phyloP scores from a whole-genome alignment of 345 rosid genomes.

The Lepidium sativum region DNA sequence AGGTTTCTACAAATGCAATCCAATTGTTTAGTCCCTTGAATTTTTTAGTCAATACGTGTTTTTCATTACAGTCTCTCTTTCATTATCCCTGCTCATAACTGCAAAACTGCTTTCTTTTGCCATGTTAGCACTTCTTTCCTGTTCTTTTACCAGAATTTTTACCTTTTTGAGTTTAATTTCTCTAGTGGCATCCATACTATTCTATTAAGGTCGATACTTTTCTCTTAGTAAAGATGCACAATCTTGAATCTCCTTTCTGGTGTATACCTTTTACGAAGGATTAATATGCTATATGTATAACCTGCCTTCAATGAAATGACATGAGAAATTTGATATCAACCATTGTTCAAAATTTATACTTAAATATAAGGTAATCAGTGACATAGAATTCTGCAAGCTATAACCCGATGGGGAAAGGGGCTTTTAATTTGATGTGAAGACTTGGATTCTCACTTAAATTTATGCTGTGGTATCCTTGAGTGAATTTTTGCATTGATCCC shows the following conservation, averaged over 20 bases:
- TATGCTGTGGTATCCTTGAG: background rate
- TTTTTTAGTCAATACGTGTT: background rate
- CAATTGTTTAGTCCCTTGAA: background rate
- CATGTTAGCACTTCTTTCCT: background rate
- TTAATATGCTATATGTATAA: background rate
- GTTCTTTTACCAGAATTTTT: background rate
- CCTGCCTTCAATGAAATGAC: background rate
- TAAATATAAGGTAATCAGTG: background rate
- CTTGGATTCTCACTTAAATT: background rate
- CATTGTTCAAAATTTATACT: background rate
- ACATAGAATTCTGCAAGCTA: background rate
- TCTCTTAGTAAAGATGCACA: background rate
- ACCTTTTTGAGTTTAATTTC: background rate
- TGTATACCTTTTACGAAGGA: background rate
- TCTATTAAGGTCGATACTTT: background rate
- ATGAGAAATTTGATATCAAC: background rate
- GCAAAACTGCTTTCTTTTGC: background rate
- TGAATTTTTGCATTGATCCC: background rate
- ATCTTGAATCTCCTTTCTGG: background rate
- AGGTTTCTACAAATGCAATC: background rate
- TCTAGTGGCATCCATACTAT: background rate
- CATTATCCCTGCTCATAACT: background rate
- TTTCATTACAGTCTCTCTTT: background rate
- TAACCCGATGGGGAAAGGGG: background rate
- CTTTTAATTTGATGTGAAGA: background rate